These are phyloP conservation scores for Tubosaeta sp. DNA, from an alignment of 768 basidiomycete species.

Conservation along the genomic window DNA sequence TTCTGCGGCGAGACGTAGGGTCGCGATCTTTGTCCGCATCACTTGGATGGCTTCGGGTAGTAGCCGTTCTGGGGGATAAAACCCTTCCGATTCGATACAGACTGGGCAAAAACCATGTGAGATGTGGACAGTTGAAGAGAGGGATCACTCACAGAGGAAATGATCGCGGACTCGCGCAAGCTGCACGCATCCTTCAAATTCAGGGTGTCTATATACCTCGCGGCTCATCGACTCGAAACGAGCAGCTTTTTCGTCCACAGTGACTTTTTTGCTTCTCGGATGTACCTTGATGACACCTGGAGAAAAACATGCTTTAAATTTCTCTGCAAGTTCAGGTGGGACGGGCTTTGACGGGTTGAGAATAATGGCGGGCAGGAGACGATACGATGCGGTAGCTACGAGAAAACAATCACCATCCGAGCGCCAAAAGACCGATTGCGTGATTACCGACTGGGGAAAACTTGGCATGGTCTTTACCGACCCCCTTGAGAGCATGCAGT, in stretches of 20 bases:
- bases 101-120: conserved; percentile 42
- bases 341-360: conserved; percentile 70
- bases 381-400: conserved; percentile 91
- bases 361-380: conserved; percentile 80
- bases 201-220: conserved; percentile 88
- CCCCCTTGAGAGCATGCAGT: conserved; percentile 87
- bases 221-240: conserved; percentile 87
- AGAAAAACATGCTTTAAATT: conserved; percentile 87
- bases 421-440: no score
- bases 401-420: conserved; percentile 3
- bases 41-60: conserved; percentile 76
- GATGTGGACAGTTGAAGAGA: not conserved
- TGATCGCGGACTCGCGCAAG: conserved; percentile 85
- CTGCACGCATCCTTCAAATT: conserved; percentile 81
- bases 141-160: conserved; percentile 73
- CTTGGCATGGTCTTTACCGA: conserved; percentile 94
- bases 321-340: conserved; percentile 68
- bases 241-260: conserved; percentile 59
- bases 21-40: conserved; percentile 74
- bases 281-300: conserved; percentile 71
- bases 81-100: conserved; percentile 87
- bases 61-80: conserved; percentile 80
- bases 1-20: conserved; percentile 55
- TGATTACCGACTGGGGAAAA: conserved; percentile 87
- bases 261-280: conserved; percentile 52